Conservation (phyloP, 345 rosid genomes). For the Theobroma cacao region DNA sequence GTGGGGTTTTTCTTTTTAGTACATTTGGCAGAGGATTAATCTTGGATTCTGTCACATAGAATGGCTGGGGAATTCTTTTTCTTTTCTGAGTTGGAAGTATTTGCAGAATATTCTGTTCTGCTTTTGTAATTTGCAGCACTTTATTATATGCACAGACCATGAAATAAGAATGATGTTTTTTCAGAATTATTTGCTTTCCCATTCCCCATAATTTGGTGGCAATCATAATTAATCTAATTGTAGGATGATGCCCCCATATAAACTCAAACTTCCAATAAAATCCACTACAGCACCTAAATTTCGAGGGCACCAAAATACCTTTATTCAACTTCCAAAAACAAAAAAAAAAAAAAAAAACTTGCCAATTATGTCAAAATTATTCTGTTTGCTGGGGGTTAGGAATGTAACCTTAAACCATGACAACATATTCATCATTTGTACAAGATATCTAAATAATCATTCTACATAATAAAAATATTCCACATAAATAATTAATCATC, state of each 20-base stretch:
- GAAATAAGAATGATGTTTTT: neutral
- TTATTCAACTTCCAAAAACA: too few species aligned
- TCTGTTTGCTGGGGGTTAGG: too few species aligned
- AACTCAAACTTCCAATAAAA: too few species aligned
- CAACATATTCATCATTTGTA: too few species aligned
- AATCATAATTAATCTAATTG: neutral
- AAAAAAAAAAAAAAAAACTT: too few species aligned
- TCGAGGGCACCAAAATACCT: neutral
- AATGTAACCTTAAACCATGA: too few species aligned
- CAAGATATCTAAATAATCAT: too few species aligned
- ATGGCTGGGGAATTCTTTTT: neutral
- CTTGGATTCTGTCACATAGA: neutral
- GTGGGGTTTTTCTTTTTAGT: neutral
- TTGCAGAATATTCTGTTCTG: slow-evolving; percentile 20
- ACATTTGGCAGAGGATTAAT: neutral
- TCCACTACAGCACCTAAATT: too few species aligned
- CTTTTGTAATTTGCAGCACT: slow-evolving; percentile 8
- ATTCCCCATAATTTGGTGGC: neutral
- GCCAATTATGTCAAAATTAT: too few species aligned
- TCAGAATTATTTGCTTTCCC: neutral
- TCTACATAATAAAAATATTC: too few species aligned
- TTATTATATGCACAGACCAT: neutral
- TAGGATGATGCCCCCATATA: too few species aligned
- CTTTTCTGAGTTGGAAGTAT: neutral
- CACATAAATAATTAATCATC: too few species aligned